phyloP scores from a whole-genome alignment of 1,284 basidiomycete genomes.

The Fomitopsis betulina region DNA sequence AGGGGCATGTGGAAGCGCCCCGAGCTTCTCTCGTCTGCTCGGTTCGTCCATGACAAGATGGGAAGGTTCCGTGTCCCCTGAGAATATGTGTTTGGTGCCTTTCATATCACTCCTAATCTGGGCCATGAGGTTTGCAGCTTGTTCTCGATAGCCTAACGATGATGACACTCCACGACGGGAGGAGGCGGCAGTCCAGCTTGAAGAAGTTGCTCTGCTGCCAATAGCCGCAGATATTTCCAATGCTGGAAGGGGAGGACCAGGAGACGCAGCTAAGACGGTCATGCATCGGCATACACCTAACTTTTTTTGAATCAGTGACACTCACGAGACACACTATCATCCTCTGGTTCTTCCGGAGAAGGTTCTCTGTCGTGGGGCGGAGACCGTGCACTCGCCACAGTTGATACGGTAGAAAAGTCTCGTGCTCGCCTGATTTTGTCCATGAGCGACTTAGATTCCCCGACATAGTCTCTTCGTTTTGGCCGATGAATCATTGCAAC shows the following conservation, averaged over 20 bases:
- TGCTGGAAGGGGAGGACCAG: constrained; percentile 10
- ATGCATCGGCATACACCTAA: background rate
- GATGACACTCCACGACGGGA: constrained; percentile 39
- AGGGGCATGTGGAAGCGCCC: background rate
- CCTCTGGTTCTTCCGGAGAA: constrained; percentile 6
- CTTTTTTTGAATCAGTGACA: background rate
- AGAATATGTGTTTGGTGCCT: constrained; percentile 63
- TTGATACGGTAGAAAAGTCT: constrained; percentile 70
- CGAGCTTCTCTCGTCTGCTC: background rate
- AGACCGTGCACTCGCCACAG: constrained; percentile 37
- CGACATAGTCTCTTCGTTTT: constrained; percentile 63
- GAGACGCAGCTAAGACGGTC: background rate
- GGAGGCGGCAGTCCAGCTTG: constrained; percentile 18
- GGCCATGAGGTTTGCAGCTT: constrained; percentile 78
- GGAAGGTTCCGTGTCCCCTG: constrained; percentile 55
- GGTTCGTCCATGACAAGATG: constrained; percentile 20
- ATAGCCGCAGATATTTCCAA: constrained; percentile 9
- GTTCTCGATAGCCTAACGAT: constrained; percentile 63
- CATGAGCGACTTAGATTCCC: constrained; percentile 69
- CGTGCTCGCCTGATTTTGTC: constrained; percentile 69
- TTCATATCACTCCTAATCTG: constrained; percentile 77
- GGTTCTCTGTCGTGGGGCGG: constrained; percentile 12
- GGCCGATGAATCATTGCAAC: constrained; percentile 45
- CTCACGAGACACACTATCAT: constrained; percentile 1
- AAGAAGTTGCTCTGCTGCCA: constrained; percentile 14